These are phyloP conservation scores for Vigna mungo DNA, from an alignment of 306 rosid species.

Conservation along the genomic window DNA sequence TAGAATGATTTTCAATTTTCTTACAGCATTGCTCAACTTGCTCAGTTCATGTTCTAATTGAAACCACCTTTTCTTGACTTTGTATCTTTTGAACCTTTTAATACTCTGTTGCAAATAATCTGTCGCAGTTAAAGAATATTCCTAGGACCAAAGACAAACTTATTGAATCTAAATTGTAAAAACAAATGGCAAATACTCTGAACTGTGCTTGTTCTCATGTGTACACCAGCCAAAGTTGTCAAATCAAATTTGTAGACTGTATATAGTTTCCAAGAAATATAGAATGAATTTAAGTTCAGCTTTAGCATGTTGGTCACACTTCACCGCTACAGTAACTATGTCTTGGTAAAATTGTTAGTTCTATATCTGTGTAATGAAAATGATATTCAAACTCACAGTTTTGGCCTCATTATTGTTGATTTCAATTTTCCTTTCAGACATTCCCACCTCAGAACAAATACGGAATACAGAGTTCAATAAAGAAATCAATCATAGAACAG, in stretches of 20 bases:
- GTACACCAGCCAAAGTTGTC: background rate
- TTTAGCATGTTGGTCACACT: background rate
- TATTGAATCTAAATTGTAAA: background rate
- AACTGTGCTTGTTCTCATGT: background rate
- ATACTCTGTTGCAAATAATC: background rate
- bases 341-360: background rate
- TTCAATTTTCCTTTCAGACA: slow-evolving; percentile 46
- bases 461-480: slow-evolving; percentile 59
- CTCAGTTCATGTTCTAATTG: background rate
- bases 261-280: background rate
- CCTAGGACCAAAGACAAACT: background rate
- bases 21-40: background rate
- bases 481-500: slow-evolving; percentile 51
- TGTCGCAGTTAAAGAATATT: background rate
- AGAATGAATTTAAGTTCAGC: background rate
- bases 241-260: background rate
- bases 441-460: slow-evolving; percentile 65
- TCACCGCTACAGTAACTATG: background rate
- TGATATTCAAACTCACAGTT: background rate
- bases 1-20: background rate
- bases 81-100: background rate
- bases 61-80: background rate
- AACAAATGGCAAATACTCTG: background rate
- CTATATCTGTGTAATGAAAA: background rate
- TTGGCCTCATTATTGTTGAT: background rate